A percentile compares a stretch with the other conserved stretches of the same genome.
These are phyloP conservation scores for Aplosporella prunicola DNA, from an alignment of 2,329 filamentous ascomycete genomes.

Conservation along the genomic window DNA sequence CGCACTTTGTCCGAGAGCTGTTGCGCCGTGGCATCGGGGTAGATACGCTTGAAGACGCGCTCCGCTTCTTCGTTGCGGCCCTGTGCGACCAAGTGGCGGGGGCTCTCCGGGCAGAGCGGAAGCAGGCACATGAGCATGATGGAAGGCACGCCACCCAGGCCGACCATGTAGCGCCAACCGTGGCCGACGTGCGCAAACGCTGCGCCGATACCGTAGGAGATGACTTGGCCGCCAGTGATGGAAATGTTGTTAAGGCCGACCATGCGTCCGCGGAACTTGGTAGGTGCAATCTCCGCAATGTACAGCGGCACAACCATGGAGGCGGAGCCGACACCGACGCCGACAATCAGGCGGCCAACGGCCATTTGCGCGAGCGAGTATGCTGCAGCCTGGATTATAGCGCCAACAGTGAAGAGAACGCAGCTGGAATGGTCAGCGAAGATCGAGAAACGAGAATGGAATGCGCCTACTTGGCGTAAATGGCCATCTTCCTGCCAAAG, in stretches of 20 bases:
- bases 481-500: constrained; percentile 30
- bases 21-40: constrained; percentile 32
- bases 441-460: no score
- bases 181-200: constrained; percentile 27
- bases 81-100: constrained; percentile 39
- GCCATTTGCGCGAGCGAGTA: constrained; percentile 36
- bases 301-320: constrained; percentile 40
- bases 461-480: constrained; percentile 30
- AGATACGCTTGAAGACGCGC: constrained; percentile 31
- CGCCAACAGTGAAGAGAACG: constrained; percentile 29
- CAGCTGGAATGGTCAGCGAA: no score
- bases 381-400: constrained; percentile 19
- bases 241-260: constrained; percentile 41
- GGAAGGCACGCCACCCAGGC: constrained; percentile 38
- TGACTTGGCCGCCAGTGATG: constrained; percentile 23
- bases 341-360: constrained; percentile 39
- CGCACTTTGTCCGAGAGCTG: constrained; percentile 38
- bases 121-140: constrained; percentile 37
- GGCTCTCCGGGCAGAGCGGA: constrained; percentile 40
- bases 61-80: constrained; percentile 32
- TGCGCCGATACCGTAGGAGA: constrained; percentile 23
- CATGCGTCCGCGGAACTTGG: constrained; percentile 41
- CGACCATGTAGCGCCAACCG: constrained; percentile 46
- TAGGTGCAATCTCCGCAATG: constrained; percentile 43
- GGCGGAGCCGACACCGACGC: constrained; percentile 41